Conservation (phyloP, 352 stramenopile species). For the Phytophthora pseudosyringae region DNA sequence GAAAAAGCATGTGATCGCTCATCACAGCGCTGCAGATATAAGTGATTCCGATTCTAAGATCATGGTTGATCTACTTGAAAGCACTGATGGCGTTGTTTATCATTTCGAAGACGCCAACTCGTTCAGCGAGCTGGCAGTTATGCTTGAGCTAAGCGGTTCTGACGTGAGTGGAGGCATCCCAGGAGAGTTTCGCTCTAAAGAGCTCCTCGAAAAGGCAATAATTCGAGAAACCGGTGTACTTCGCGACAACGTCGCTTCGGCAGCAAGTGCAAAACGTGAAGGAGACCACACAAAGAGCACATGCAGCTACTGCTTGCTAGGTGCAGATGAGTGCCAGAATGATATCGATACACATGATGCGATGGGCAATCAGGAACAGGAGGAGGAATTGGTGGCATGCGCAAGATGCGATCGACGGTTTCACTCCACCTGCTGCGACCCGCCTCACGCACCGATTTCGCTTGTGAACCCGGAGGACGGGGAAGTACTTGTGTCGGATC, state of each 20-base stretch:
- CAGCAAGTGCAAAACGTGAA: not conserved
- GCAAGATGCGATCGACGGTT: slow-evolving; percentile 57
- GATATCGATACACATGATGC: slow-evolving; percentile 19
- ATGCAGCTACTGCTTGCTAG: slow-evolving; percentile 39
- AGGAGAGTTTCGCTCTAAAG: slow-evolving; percentile 46
- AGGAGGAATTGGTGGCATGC: slow-evolving; percentile 63
- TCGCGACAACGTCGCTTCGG: slow-evolving; percentile 3
- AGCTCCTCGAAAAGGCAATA: slow-evolving; percentile 48
- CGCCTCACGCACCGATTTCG: slow-evolving; percentile 64
- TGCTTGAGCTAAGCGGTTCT: slow-evolving; percentile 39
- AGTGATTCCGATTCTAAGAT: slow-evolving; percentile 4
- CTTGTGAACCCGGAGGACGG: slow-evolving; percentile 65
- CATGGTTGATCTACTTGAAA: slow-evolving; percentile 34
- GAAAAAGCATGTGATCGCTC: slow-evolving; percentile 27
- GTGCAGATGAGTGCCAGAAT: slow-evolving; percentile 24
- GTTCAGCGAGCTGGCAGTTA: slow-evolving; percentile 41
- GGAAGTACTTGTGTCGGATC: slow-evolving; percentile 60
- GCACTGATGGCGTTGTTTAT: slow-evolving; percentile 32
- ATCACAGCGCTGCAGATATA: not conserved
- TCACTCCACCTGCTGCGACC: slow-evolving; percentile 81
- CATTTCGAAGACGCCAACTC: slow-evolving; percentile 25
- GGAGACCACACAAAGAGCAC: not conserved
- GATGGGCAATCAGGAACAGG: not conserved
- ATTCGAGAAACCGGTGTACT: slow-evolving; percentile 32
- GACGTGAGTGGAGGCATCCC: slow-evolving; percentile 28